Evolutionary conservation across 257 asterid species (phyloP), one percentile per base, ranked within the genome.

Genomic region (Plantago ovata): DNA sequence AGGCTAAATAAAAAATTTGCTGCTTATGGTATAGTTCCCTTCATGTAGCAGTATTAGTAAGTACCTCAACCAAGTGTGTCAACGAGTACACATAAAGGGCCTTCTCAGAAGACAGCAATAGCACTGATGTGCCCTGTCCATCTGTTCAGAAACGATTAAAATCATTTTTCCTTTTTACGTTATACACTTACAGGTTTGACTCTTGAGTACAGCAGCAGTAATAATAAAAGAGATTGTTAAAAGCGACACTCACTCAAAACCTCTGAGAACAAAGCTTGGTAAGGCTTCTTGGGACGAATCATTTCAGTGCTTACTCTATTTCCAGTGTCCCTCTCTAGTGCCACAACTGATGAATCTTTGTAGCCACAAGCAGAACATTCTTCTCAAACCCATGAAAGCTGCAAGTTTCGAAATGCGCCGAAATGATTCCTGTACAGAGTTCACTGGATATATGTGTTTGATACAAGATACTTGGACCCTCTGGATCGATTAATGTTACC

Each of bases 311-410:
- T 80, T 60, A 85, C 70, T 28, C 74, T 67, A 58, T 77, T 85
- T 71, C 98, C 96, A 7, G 91, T 78, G 56, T 85, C 96, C 67
- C 73, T 73, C 73, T 88, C 98, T 3, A 88, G 80, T 50, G 94
- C 78, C 52, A 73, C 38, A 38, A 88, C 69, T 53, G 98, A 88
- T 38, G 96, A 92, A 76, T 88, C 98, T 69, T 92, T 18, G 95
- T 83, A 21, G 95, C 87, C 32, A 77, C 82, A 48, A 88, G 60
- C 32, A 88, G 64, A 24, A 78, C 82, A 61, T 84, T 86, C 79
- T 92, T 92, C 55, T 92, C 91, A 56, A 92, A 92, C 46, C 98
- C 96, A 63, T 92, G 90, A 63, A 87, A 69, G 74, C 75, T 85
- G 79, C 95, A 85, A 16, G 79, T 74, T 53, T 70, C 81, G 53